Conservation (phyloP, 768 basidiomycete genomes). For the Pleurotus salmoneostramineus region DNA sequence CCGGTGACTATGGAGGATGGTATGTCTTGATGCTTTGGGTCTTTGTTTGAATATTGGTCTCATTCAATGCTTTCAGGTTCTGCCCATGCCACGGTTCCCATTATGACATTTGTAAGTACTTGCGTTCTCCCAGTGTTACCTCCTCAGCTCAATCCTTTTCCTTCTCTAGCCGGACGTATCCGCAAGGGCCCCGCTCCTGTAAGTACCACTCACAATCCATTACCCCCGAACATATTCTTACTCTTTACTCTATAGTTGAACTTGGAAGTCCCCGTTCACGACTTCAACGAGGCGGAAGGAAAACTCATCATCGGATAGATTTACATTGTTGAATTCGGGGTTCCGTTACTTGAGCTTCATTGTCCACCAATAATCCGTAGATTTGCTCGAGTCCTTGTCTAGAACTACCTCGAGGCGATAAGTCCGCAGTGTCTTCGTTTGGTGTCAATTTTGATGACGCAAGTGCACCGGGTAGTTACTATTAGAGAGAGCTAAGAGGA, state of each 20-base stretch:
- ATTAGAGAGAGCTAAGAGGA: too few species aligned
- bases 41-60: neutral
- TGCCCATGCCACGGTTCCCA: constrained; percentile 99
- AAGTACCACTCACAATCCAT: constrained; percentile 25
- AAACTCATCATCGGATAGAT: constrained; percentile 84
- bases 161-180: constrained; percentile 74
- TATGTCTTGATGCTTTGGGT: constrained; percentile 32
- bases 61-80: constrained; percentile 50
- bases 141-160: constrained; percentile 12
- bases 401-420: neutral
- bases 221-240: neutral
- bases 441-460: constrained; percentile 5
- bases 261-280: constrained; percentile 87
- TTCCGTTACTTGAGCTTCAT: neutral
- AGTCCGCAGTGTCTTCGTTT: neutral
- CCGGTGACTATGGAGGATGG: constrained; percentile 98
- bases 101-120: constrained; percentile 84
- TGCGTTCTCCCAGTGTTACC: neutral
- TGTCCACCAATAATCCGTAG: constrained; percentile 5
- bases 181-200: constrained; percentile 97
- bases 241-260: constrained; percentile 58
- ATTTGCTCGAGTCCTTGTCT: neutral
- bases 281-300: constrained; percentile 82
- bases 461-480: neutral
- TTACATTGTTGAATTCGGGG: neutral